Conservation (phyloP, 768 basidiomycete species). For the Polyporus arcularius region DNA sequence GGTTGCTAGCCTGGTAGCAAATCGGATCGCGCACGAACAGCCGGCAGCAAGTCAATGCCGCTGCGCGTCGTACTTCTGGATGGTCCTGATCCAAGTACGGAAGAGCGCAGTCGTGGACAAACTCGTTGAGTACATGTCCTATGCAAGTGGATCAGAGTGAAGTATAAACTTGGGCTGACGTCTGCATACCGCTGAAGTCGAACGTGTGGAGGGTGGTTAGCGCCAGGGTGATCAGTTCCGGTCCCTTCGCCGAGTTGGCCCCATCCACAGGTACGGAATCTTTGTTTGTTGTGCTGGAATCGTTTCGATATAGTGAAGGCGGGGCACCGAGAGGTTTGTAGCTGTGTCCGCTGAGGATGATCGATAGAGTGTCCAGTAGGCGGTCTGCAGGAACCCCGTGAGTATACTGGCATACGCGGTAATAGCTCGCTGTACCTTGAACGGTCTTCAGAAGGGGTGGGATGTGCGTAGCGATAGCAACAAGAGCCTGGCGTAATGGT, state of each 20-base stretch:
- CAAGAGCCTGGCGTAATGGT: conserved; percentile 80
- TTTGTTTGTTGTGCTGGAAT: conserved; percentile 47
- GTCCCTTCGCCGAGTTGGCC: conserved; percentile 44
- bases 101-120: conserved; percentile 87
- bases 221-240: conserved; percentile 78
- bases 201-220: conserved; percentile 86
- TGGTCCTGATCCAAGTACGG: conserved; percentile 95
- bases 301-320: conserved; percentile 54
- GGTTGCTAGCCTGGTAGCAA: conserved; percentile 92
- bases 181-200: conserved; percentile 81
- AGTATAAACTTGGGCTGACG: background rate
- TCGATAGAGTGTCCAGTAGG: conserved; percentile 80
- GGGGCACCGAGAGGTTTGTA: conserved; percentile 92
- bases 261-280: conserved; percentile 35
- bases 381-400: conserved; percentile 59
- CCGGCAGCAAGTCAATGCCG: conserved; percentile 88
- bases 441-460: conserved; percentile 89
- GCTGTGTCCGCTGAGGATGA: conserved; percentile 77
- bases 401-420: background rate
- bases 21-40: conserved; percentile 95
- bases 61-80: conserved; percentile 82
- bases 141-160: background rate
- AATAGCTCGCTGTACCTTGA: conserved; percentile 62
- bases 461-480: conserved; percentile 83
- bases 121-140: conserved; percentile 95